These are phyloP conservation scores for Piromyces finnis DNA, from an alignment of 192 early-diverging fungal species.

Conservation along the genomic window DNA sequence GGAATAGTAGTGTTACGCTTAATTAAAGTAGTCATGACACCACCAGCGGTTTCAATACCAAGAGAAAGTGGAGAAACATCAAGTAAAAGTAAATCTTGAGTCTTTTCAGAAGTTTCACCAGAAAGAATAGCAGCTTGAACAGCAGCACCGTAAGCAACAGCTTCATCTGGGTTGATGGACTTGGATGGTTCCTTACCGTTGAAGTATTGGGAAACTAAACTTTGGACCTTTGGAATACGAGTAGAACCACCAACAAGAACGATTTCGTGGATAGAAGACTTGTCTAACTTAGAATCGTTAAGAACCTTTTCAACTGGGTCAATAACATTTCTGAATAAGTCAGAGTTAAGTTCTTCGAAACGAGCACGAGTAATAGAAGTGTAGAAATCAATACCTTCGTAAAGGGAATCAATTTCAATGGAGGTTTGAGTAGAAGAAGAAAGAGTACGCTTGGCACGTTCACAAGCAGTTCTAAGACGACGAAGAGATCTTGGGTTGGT, in stretches of 20 bases:
- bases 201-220: conserved; percentile 38
- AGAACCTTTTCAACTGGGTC: conserved; percentile 95
- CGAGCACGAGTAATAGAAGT: conserved; percentile 94
- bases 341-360: conserved; percentile 96
- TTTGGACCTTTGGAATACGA: conserved; percentile 59
- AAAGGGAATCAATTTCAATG: conserved; percentile 92
- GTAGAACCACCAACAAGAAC: conserved; percentile 97
- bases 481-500: conserved; percentile 80
- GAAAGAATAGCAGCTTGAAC: conserved; percentile 95
- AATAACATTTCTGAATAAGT: conserved; percentile 87
- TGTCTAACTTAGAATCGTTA: conserved; percentile 90
- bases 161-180: conserved; percentile 94
- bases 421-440: conserved; percentile 86
- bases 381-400: conserved; percentile 96
- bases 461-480: conserved; percentile 91
- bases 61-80: conserved; percentile 93
- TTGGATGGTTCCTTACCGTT: conserved; percentile 66
- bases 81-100: conserved; percentile 80
- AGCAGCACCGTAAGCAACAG: conserved; percentile 96
- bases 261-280: conserved; percentile 76
- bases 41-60: conserved; percentile 96
- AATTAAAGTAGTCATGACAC: conserved; percentile 96
- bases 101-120: conserved; percentile 92
- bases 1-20: conserved; percentile 96
- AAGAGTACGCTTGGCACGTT: conserved; percentile 93